A percentile compares a stretch with the other conserved stretches of the same genome.
phyloP scores from a whole-genome alignment of 2,329 filamentous ascomycete species.

The Colletotrichum magnum region DNA sequence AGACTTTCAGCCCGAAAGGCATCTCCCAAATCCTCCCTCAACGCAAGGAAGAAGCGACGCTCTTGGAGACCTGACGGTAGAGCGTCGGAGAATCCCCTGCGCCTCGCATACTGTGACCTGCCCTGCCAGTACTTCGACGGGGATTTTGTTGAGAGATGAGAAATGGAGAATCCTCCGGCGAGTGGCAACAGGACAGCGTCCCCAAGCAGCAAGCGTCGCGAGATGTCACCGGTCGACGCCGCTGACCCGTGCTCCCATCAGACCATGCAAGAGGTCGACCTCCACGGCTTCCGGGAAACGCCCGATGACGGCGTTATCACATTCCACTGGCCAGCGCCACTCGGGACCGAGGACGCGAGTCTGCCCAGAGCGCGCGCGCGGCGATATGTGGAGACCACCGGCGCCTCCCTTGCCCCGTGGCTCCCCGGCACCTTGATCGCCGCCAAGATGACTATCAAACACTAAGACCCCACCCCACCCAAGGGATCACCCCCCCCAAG shows the following conservation, averaged over 20 bases:
- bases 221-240: not conserved
- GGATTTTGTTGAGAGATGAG: slow-evolving; percentile 69
- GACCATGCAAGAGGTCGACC: slow-evolving; percentile 63
- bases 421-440: slow-evolving; percentile 52
- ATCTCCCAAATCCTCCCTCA: slow-evolving; percentile 61
- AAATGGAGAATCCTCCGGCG: slow-evolving; percentile 60
- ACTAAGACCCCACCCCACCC: no score
- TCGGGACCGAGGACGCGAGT: slow-evolving; percentile 5
- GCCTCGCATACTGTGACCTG: slow-evolving; percentile 74
- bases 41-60: slow-evolving; percentile 61
- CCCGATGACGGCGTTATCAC: slow-evolving; percentile 53
- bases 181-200: slow-evolving; percentile 55
- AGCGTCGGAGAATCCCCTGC: slow-evolving; percentile 63
- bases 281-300: slow-evolving; percentile 66
- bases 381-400: slow-evolving; percentile 22
- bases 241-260: slow-evolving; percentile 46
- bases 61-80: slow-evolving; percentile 58
- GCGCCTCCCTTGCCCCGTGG: slow-evolving; percentile 18
- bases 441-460: slow-evolving; percentile 56
- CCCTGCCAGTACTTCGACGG: slow-evolving; percentile 74
- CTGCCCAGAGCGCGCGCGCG: slow-evolving; percentile 26
- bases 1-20: slow-evolving; percentile 70
- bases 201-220: not conserved
- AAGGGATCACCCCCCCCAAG: no score
- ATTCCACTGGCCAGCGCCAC: slow-evolving; percentile 3